Base-by-base conservation (phyloP, 306 rosid genomes). In the Benincasa hispida region DNA sequence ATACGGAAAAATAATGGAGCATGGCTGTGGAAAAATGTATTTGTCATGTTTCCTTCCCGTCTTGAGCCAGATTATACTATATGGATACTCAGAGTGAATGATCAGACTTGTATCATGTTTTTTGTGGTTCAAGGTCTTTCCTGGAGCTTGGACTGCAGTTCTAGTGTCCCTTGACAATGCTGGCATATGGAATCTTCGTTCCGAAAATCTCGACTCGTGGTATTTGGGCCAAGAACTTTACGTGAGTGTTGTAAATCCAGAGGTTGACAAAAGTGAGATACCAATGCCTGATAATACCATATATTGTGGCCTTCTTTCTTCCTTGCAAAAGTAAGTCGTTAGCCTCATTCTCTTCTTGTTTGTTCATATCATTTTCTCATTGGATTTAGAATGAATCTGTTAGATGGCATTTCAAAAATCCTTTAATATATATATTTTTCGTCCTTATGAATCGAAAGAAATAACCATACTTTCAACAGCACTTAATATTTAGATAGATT, bases 101-200 rank as follows among this genome's bases (percentile, higher is more conserved):
- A 22, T 70, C 56, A 68, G 76, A 47, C 25, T 42, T 56, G 18
- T 17, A 42, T 45, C 32, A 6, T 41, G 65, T 78, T 79, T 78
- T 79, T 60, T 61, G 45, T 79, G 72, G 70, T 8, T 77, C 35
- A 78, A 93, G 98, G 98, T 93, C 74, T 91, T 88, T 82, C 98
- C 97, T 0, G 96, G 97, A 51, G 96, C 97, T 82, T 93, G 98
- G 98, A 91, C 98, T 19, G 98, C 98, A 42, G 88, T 93, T 82
- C 88, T 93, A 84, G 79, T 93, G 37, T 86, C 88, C 81, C 96
- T 93, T 9, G 98, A 91, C 90, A 93, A 83, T 37, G 86, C 96
- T 0, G 98, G 98, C 76, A 93, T 87, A 74, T 91, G 98, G 98
- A 93, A 93, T 75, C 97, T 93, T 79, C 93, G 96, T 5, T 87